phyloP scores from a whole-genome alignment of 2,329 filamentous ascomycete genomes.

The Thermothelomyces thermophilus region DNA sequence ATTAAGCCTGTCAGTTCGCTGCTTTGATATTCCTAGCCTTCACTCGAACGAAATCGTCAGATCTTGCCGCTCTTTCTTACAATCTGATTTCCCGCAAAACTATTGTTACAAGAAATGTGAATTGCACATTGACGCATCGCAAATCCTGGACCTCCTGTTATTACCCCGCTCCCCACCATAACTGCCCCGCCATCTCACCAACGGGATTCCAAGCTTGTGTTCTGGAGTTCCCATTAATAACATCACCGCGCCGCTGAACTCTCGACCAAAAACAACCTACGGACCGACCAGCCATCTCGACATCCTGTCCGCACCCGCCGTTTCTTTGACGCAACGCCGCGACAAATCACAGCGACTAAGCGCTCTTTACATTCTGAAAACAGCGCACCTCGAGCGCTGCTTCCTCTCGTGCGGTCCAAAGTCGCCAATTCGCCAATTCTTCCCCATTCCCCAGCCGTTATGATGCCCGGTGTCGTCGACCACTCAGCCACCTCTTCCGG shows the following conservation, averaged over 20 bases:
- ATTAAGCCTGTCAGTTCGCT: not conserved
- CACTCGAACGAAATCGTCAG: no score
- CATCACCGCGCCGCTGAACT: constrained; percentile 3
- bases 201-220: constrained; percentile 9
- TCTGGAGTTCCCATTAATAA: constrained; percentile 11
- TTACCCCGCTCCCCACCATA: constrained; percentile 10
- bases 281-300: not conserved
- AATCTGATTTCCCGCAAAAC: no score
- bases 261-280: no score
- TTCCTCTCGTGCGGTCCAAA: no score
- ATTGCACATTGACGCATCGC: no score
- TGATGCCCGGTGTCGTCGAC: constrained; percentile 21
- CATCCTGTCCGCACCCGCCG: not conserved
- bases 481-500: constrained; percentile 27
- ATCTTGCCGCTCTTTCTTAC: no score
- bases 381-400: not conserved
- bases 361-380: not conserved
- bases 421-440: not conserved
- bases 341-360: not conserved
- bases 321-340: not conserved
- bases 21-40: not conserved
- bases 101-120: no score
- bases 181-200: constrained; percentile 13
- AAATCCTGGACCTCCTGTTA: no score
- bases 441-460: constrained; percentile 1